A percentile compares a stretch with the other conserved stretches of the same genome.
These are phyloP conservation scores for Pichia sp. DNA, from an alignment of 1,139 yeast species.

Conservation along the genomic window DNA sequence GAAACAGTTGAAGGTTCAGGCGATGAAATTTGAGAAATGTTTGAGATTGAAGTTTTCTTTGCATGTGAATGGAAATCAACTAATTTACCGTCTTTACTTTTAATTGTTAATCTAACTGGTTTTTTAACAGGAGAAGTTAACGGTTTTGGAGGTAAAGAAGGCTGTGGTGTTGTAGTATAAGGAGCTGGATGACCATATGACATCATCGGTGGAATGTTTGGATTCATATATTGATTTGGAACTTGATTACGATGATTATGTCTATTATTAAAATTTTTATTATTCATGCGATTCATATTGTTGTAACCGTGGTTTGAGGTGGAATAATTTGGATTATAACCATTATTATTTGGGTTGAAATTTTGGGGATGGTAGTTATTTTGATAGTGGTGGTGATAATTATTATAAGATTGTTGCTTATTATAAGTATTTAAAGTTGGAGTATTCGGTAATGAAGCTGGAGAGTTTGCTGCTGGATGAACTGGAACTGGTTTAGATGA, in stretches of 20 bases:
- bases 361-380: slow-evolving; percentile 3
- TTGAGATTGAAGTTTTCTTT: slow-evolving; percentile 21
- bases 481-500: too few relatives aligned
- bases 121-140: slow-evolving; percentile 17
- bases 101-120: slow-evolving; percentile 21
- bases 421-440: too few relatives aligned
- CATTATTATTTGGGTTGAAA: background rate
- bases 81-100: slow-evolving; percentile 25
- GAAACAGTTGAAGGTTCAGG: slow-evolving; percentile 19
- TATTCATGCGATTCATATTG: slow-evolving; percentile 7
- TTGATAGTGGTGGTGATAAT: background rate
- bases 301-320: background rate
- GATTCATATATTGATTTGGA: slow-evolving; percentile 10
- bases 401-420: too few relatives aligned
- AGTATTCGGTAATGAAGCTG: background rate
- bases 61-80: slow-evolving; percentile 22
- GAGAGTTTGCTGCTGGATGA: too few relatives aligned
- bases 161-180: background rate
- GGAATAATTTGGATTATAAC: slow-evolving; percentile 4
- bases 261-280: too few relatives aligned
- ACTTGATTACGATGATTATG: too few relatives aligned
- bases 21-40: too few relatives aligned
- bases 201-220: slow-evolving; percentile 2
- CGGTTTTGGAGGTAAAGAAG: slow-evolving; percentile 5
- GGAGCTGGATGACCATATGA: background rate